Evolutionary conservation across 495 filamentous ascomycete species (phyloP).

Genomic region (Rostrohypoxylon terebratum): DNA sequence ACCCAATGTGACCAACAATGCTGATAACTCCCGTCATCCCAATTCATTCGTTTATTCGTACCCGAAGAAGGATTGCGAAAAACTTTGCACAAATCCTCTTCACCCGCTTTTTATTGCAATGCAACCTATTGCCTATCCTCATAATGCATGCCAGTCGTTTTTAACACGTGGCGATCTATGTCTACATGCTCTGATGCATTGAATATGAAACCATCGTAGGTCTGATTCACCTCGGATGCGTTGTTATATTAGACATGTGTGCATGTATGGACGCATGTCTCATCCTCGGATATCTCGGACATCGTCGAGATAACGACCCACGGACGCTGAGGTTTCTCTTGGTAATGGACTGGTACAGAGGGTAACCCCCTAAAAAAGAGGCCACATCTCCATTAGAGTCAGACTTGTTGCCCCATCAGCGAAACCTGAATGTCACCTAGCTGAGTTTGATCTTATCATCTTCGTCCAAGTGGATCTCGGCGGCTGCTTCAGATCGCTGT

Average conservation of each 20-base stretch:
- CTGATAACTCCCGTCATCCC: slow-evolving; percentile 11
- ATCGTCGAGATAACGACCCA: background rate
- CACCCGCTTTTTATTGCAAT: slow-evolving; percentile 1
- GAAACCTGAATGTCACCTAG: slow-evolving; percentile 16
- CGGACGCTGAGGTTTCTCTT: background rate
- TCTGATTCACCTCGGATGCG: slow-evolving; percentile 1
- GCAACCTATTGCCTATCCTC: slow-evolving; percentile 6
- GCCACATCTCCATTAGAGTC: background rate
- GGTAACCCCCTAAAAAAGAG: background rate
- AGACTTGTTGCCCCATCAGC: background rate
- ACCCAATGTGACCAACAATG: slow-evolving; percentile 17
- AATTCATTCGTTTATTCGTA: background rate
- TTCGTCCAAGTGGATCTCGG: slow-evolving; percentile 61
- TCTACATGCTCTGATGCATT: slow-evolving; percentile 20
- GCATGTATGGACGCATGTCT: slow-evolving; percentile 8
- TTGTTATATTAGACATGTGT: background rate
- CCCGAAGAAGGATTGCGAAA: background rate
- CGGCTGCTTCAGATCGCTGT: slow-evolving; percentile 54
- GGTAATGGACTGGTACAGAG: background rate
- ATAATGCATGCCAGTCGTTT: slow-evolving; percentile 21
- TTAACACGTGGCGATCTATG: slow-evolving; percentile 12
- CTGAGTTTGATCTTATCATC: slow-evolving; percentile 47
- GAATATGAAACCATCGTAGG: slow-evolving; percentile 22
- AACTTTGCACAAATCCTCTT: background rate
- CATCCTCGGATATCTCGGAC: background rate